A percentile compares a stretch with the other conserved stretches of the same genome.
Evolutionary conservation across 2,329 filamentous ascomycete species (phyloP).

Genomic region (Helicocarpus griseus): DNA sequence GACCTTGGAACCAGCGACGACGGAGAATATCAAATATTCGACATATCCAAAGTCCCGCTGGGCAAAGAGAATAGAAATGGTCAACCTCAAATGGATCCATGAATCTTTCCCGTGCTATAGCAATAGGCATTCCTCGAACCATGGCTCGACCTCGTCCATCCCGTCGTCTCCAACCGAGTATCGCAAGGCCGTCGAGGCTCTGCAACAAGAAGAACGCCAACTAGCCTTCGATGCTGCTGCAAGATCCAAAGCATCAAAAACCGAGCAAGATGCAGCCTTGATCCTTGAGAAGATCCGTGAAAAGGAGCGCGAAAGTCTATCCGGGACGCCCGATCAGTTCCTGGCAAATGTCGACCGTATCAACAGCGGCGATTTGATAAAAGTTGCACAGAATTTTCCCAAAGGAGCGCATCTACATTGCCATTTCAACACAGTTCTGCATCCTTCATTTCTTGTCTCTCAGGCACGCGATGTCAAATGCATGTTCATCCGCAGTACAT

Average conservation of each 20-base stretch:
- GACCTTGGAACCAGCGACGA: background rate
- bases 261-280: background rate
- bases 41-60: background rate
- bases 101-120: background rate
- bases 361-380: slow-evolving; percentile 2
- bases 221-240: slow-evolving; percentile 2
- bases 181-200: background rate
- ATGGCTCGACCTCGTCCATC: background rate
- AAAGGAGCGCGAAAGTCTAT: background rate
- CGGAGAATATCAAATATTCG: background rate
- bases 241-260: background rate
- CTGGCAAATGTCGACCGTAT: slow-evolving; percentile 2
- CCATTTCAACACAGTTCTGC: slow-evolving; percentile 5
- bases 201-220: background rate
- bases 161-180: background rate
- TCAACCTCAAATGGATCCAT: background rate
- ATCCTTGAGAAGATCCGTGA: background rate
- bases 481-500: slow-evolving; percentile 1
- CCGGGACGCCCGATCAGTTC: background rate
- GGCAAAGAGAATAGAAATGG: background rate
- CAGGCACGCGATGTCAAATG: slow-evolving; percentile 2
- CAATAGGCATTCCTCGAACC: background rate
- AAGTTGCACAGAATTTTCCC: background rate
- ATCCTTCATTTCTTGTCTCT: slow-evolving; percentile 3
- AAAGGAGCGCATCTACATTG: slow-evolving; percentile 6